phyloP scores from a whole-genome alignment of 805 yeast genomes.

The Ogataea ramenticola region DNA sequence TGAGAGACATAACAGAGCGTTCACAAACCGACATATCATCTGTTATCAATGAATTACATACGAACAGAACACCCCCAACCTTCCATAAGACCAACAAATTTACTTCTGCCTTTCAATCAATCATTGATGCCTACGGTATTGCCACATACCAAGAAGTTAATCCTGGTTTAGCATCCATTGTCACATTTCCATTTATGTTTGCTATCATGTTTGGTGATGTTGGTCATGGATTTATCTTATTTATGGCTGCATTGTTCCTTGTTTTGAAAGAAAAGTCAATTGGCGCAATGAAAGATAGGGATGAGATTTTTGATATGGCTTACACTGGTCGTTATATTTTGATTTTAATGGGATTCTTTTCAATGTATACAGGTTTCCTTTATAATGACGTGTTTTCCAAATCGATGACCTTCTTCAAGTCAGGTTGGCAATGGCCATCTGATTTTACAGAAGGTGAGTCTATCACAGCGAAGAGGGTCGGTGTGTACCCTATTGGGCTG shows the following conservation, averaged over 20 bases:
- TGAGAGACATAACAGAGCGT: constrained; percentile 57
- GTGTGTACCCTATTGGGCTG: constrained; percentile 55
- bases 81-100: constrained; percentile 64
- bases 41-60: constrained; percentile 52
- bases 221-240: constrained; percentile 66
- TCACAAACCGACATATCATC: constrained; percentile 38
- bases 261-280: constrained; percentile 49
- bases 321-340: constrained; percentile 64
- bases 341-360: constrained; percentile 62
- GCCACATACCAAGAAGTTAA: constrained; percentile 71
- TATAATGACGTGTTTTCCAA: constrained; percentile 70
- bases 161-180: constrained; percentile 67
- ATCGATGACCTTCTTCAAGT: constrained; percentile 56
- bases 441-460: constrained; percentile 42
- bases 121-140: constrained; percentile 72
- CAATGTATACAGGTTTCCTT: constrained; percentile 67
- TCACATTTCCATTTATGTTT: constrained; percentile 76
- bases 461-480: constrained; percentile 39
- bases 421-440: constrained; percentile 66
- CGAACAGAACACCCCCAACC: constrained; percentile 66
- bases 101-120: constrained; percentile 61
- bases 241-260: constrained; percentile 46
- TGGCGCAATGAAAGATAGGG: constrained; percentile 47
- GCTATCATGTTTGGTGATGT: constrained; percentile 82
- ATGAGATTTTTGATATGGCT: constrained; percentile 75